Percentiles rank a stretch among this genome's conserved stretches.
Evolutionary conservation across 2,329 filamentous ascomycete species (phyloP).

Genomic region (Cladophialophora psammophila): DNA sequence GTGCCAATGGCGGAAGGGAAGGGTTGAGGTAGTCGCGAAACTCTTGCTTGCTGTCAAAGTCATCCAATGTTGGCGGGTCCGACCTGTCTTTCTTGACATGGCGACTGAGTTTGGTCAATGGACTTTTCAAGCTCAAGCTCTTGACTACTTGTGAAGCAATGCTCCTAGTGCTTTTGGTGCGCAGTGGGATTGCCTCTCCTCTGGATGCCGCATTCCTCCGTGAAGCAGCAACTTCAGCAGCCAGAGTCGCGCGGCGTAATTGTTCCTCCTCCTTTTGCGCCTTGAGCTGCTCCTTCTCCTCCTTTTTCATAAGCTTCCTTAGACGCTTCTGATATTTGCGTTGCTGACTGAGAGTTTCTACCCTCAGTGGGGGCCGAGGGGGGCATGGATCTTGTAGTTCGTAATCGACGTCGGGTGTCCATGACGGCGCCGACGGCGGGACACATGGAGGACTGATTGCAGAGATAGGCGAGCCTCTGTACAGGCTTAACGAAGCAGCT

Average conservation of each 20-base stretch:
- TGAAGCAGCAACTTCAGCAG: conserved; percentile 25
- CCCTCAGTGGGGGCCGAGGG: conserved; percentile 22
- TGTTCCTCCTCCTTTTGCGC: conserved; percentile 32
- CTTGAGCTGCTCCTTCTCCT: conserved; percentile 27
- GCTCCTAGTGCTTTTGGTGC: conserved; percentile 29
- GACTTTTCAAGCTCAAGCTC: conserved; percentile 28
- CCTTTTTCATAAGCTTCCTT: conserved; percentile 34
- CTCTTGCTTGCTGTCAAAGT: conserved; percentile 36
- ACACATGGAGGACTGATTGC: conserved; percentile 26
- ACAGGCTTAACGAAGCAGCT: conserved; percentile 31
- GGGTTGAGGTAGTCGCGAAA: conserved; percentile 34
- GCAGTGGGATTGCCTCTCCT: conserved; percentile 24
- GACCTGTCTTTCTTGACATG: conserved; percentile 20
- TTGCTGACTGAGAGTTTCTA: conserved; percentile 33
- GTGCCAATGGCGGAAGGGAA: conserved; percentile 12
- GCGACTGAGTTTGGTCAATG: conserved; percentile 28
- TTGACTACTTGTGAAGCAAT: conserved; percentile 37
- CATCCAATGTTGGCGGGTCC: conserved; percentile 33
- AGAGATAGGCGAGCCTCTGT: conserved; percentile 36
- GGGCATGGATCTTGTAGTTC: conserved; percentile 31
- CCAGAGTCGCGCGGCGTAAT: conserved; percentile 22
- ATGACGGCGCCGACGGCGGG: conserved; percentile 13
- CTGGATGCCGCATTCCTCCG: conserved; percentile 21
- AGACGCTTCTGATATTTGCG: conserved; percentile 33
- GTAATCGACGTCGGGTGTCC: conserved; percentile 17